Base-by-base conservation (phyloP, 805 yeast genomes). In the Geotrichum ghanense region DNA sequence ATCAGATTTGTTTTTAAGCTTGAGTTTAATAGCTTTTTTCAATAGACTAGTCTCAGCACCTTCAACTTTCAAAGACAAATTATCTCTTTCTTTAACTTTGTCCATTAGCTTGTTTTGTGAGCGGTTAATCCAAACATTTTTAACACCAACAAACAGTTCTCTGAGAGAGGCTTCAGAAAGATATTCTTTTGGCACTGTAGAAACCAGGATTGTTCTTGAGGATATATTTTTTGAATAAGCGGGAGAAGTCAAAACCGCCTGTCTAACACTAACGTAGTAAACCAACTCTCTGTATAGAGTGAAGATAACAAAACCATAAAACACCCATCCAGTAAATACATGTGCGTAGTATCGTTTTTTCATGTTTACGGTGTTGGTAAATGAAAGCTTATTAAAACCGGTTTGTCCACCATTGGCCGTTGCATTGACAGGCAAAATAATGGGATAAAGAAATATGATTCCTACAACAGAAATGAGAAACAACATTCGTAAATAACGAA, bases 401-500 rank as follows among this genome's bases (percentile, higher is more conserved):
- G 59, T 51, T 49, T 76, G 68, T 17, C 74, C 76, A 26, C 50
- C 51, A 16, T 68, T 68, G 21, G 69, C 70, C 1, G 83, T 73
- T 4, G 87, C 90, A 59, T 89, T 88, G 43, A 90, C 71, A 0
- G 97, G 92, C 16, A 92, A 70, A 46, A 90, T 67, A 44, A 90
- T 73, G 6, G 83, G 79, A 71, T 75, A 78, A 4, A 78, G 67
- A 23, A 78, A 55, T 2, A 74, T 24, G 47, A 77, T 62, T 3
- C 85, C 83, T 40, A 78, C 66, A 1, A 78, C 70, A 48, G 79
- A 76, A 39, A 78, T 59, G 4, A 68, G 50, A 12, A 75, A 67
- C 52, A 86, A 67, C 31, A 83, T 57, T 44, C 75, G 71, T 23
- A 92, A 63, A 60, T 83, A 92, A 53, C 98, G 72, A 51, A 88